Percentiles rank a stretch among this genome's conserved stretches.
Conservation (phyloP, 257 asterid species). For the Galeopsis tetrahit region DNA sequence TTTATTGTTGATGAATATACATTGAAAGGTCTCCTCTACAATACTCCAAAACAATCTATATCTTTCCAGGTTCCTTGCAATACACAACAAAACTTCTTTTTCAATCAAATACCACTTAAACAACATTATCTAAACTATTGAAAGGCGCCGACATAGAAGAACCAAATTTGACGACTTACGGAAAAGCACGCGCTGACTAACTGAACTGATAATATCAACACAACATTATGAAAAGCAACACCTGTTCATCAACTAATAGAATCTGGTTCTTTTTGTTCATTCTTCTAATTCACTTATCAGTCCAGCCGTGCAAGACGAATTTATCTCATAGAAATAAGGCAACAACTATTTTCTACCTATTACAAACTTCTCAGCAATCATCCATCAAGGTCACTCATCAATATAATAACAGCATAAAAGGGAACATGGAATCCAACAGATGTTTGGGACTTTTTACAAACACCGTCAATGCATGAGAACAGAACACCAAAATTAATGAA, state of each 20-base stretch:
- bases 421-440: no score
- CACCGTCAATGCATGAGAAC: no score
- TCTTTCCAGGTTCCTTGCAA: conserved; percentile 85
- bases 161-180: conserved; percentile 18
- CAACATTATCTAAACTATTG: background rate
- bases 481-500: no score
- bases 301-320: conserved; percentile 26
- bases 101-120: conserved; percentile 24
- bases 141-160: conserved; percentile 19
- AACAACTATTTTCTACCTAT: no score
- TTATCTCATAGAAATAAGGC: no score
- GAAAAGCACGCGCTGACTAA: background rate
- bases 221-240: conserved; percentile 19
- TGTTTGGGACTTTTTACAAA: no score
- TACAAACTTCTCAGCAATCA: no score
- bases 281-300: conserved; percentile 6
- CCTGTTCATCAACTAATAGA: conserved; percentile 17
- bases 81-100: conserved; percentile 28
- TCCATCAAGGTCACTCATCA: no score
- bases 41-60: conserved; percentile 84
- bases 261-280: background rate
- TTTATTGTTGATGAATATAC: conserved; percentile 70
- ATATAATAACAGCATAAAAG: no score
- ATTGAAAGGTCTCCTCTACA: conserved; percentile 96
- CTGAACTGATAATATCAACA: conserved; percentile 5